Conservation (phyloP, 306 rosid species). For the Prunus fruticosa region DNA sequence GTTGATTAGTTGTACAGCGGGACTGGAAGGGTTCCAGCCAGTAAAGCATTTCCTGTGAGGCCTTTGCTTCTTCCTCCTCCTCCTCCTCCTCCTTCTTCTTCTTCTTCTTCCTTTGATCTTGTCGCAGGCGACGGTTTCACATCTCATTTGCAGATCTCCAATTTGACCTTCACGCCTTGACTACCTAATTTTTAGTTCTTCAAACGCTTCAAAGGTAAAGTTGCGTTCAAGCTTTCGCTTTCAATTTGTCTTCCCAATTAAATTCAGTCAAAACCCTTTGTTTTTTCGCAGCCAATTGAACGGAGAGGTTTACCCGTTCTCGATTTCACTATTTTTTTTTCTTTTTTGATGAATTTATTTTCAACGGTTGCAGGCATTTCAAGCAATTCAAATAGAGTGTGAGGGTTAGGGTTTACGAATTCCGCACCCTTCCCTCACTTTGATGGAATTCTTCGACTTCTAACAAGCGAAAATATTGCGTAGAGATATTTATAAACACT, state of each 20-base stretch:
- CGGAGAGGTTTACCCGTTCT: not conserved
- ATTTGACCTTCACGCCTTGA: not conserved
- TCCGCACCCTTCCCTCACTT: not conserved
- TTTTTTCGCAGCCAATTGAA: not conserved
- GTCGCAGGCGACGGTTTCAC: slow-evolving; percentile 2
- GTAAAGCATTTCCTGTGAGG: slow-evolving; percentile 17
- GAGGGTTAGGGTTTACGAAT: slow-evolving; percentile 3
- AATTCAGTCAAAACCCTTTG: not conserved
- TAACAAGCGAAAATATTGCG: not conserved
- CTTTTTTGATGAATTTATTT: not conserved
- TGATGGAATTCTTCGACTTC: not conserved
- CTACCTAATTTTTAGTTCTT: not conserved
- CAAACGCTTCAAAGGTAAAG: slow-evolving; percentile 1
- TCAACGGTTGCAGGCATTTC: not conserved
- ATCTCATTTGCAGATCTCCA: slow-evolving; percentile 24
- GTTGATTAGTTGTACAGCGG: slow-evolving; percentile 15
- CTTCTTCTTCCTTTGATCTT: not conserved
- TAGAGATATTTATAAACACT: not conserved
- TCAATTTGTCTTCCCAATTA: not conserved
- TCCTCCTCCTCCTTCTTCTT: not conserved
- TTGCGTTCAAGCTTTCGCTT: not conserved
- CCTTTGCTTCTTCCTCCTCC: not conserved
- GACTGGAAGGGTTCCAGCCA: slow-evolving; percentile 21
- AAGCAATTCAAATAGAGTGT: not conserved
- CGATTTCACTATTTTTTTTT: not conserved